phyloP scores from a whole-genome alignment of 1,284 basidiomycete species.

The Ceratobasidium sp. region DNA sequence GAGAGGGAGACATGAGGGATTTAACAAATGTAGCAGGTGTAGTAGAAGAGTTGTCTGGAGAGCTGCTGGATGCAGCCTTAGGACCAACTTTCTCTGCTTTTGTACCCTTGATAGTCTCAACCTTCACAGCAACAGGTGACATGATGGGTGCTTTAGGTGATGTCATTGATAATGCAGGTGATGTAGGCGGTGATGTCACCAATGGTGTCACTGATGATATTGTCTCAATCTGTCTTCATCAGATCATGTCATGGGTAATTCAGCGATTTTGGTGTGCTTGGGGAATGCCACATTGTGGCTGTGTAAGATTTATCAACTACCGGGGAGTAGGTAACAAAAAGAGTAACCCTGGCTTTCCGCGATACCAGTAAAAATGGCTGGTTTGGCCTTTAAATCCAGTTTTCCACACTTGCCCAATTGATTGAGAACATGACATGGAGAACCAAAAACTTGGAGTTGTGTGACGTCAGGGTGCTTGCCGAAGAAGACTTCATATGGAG shows the following conservation, averaged over 20 bases:
- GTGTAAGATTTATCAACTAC: not conserved
- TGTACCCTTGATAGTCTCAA: not conserved
- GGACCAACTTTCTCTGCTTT: not conserved
- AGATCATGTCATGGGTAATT: not conserved
- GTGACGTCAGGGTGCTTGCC: not conserved
- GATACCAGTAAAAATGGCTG: conserved; percentile 12
- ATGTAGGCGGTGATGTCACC: too few species aligned
- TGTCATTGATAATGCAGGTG: too few species aligned
- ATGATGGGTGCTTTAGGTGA: too few species aligned
- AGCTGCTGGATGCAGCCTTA: not conserved
- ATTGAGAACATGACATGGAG: conserved; percentile 8
- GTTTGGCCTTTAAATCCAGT: conserved; percentile 4
- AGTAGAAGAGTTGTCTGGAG: not conserved
- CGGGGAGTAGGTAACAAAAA: not conserved
- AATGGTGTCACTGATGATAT: too few species aligned
- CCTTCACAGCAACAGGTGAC: not conserved
- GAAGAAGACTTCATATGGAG: conserved; percentile 1
- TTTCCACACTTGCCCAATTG: conserved; percentile 4
- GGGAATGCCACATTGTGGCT: not conserved
- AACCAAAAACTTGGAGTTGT: conserved; percentile 6
- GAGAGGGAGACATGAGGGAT: conserved; percentile 56
- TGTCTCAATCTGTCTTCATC: not conserved
- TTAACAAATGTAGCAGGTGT: conserved; percentile 49
- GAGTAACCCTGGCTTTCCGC: conserved; percentile 8
- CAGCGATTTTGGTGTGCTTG: not conserved